Percentiles rank a stretch among this genome's conserved stretches.
phyloP scores from a whole-genome alignment of 768 basidiomycete species.

The Pleurotus tuber-regium region DNA sequence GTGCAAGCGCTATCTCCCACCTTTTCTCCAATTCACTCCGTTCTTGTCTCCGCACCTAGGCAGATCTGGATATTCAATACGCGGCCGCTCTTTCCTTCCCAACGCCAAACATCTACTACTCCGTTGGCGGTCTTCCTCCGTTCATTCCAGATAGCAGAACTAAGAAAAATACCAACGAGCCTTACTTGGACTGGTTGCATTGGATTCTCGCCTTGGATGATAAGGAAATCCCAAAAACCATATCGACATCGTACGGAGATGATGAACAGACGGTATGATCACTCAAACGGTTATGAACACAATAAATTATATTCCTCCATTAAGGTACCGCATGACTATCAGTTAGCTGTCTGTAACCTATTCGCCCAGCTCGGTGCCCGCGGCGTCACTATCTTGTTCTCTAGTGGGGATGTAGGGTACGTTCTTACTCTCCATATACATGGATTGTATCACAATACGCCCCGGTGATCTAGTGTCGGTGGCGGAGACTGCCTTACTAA shows the following conservation, averaged over 20 bases:
- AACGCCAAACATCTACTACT: conserved; percentile 42
- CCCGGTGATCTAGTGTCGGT: conserved; percentile 57
- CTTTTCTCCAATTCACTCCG: too few relatives aligned
- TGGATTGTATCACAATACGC: too few relatives aligned
- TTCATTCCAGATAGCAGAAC: conserved; percentile 37
- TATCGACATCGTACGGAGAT: conserved; percentile 53
- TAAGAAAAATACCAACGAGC: conserved; percentile 44
- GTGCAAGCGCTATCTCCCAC: too few relatives aligned
- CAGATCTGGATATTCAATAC: conserved; percentile 53
- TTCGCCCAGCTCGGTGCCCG: conserved; percentile 41
- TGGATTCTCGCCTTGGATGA: conserved; percentile 34
- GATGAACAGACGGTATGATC: conserved; percentile 29
- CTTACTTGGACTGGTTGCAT: conserved; percentile 39
- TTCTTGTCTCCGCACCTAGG: conserved; percentile 18
- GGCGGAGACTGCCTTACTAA: conserved; percentile 49
- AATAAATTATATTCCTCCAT: too few relatives aligned
- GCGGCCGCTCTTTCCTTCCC: conserved; percentile 39
- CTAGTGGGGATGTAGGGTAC: conserved; percentile 48
- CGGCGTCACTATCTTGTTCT: conserved; percentile 47
- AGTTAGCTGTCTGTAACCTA: conserved; percentile 21
- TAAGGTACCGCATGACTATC: neutral
- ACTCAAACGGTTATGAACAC: too few relatives aligned
- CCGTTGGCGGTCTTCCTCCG: conserved; percentile 45
- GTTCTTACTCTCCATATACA: conserved; percentile 12
- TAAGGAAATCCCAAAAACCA: conserved; percentile 38